phyloP scores from a whole-genome alignment of 2,329 filamentous ascomycete genomes.

The Colletotrichum agaves region DNA sequence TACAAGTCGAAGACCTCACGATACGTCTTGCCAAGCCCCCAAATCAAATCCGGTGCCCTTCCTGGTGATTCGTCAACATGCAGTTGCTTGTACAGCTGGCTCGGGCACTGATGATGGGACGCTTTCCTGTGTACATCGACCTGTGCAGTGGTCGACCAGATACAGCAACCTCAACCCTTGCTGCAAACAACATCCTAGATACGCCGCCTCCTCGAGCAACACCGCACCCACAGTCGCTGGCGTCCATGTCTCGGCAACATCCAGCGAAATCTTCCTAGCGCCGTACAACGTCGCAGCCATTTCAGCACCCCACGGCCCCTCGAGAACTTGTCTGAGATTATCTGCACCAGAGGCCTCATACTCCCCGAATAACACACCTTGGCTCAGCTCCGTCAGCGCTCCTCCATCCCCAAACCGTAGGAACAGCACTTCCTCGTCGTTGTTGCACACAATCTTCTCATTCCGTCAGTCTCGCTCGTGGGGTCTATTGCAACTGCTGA shows the following conservation, averaged over 20 bases:
- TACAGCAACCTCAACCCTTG: conserved; percentile 45
- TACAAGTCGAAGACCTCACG: conserved; percentile 48
- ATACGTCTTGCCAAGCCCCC: conserved; percentile 45
- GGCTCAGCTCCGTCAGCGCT: conserved; percentile 13
- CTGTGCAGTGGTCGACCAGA: conserved; percentile 44
- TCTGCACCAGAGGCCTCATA: conserved; percentile 23
- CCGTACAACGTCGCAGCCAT: conserved; percentile 42
- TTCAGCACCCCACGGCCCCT: conserved; percentile 45
- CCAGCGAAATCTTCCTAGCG: conserved; percentile 43
- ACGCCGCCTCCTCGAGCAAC: conserved; percentile 43
- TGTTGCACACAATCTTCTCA: conserved; percentile 40
- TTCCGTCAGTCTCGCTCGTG: conserved; percentile 8
- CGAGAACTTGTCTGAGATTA: conserved; percentile 39
- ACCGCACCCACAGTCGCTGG: conserved; percentile 34
- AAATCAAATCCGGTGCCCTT: conserved; percentile 44
- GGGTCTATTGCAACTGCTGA: not conserved
- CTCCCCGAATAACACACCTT: conserved; percentile 27
- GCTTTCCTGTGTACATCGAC: conserved; percentile 40
- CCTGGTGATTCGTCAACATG: conserved; percentile 35
- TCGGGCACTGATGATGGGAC: conserved; percentile 37
- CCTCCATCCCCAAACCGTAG: conserved; percentile 42
- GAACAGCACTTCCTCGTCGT: conserved; percentile 43
- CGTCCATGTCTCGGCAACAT: conserved; percentile 43
- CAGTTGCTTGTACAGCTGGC: conserved; percentile 41
- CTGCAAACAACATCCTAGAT: conserved; percentile 45